Conservation (phyloP, 2,329 filamentous ascomycete genomes). For the Aspergillus versicolor region DNA sequence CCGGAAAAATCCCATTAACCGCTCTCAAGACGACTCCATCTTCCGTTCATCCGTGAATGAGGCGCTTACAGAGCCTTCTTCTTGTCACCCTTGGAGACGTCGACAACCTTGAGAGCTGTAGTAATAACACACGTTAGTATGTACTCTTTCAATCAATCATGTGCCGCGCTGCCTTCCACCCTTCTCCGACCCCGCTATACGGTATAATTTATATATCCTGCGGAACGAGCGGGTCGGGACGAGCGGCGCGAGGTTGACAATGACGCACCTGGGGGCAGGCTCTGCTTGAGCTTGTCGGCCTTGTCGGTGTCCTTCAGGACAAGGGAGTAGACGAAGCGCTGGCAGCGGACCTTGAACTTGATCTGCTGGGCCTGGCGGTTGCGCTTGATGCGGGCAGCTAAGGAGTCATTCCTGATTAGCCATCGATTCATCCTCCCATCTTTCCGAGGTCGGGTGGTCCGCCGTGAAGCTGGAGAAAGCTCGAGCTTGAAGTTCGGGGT, state of each 20-base stretch:
- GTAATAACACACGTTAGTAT: constrained; percentile 22
- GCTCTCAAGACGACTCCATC: constrained; percentile 24
- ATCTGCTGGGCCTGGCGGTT: constrained; percentile 85
- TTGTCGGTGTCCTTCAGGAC: constrained; percentile 98
- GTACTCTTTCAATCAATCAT: neutral
- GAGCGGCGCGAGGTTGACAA: neutral
- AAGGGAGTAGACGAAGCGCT: constrained; percentile 93
- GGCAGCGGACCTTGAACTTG: constrained; percentile 99
- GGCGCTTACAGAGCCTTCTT: constrained; percentile 46
- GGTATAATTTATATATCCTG: neutral
- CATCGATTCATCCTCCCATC: neutral
- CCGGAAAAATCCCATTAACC: constrained; percentile 22
- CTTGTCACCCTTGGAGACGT: constrained; percentile 46
- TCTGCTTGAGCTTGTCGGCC: constrained; percentile 99
- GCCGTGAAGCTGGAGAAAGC: neutral
- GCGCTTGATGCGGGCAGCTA: constrained; percentile 93
- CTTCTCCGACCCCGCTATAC: neutral
- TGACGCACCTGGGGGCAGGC: constrained; percentile 90
- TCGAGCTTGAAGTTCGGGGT: neutral
- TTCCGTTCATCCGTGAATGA: constrained; percentile 24
- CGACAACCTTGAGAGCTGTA: constrained; percentile 46
- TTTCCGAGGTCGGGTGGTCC: neutral
- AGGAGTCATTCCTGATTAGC: constrained; percentile 3
- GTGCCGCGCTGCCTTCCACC: neutral
- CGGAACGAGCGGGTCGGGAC: neutral